Conservation (phyloP, 2,329 filamentous ascomycete genomes). For the Stachybotrys elegans region DNA sequence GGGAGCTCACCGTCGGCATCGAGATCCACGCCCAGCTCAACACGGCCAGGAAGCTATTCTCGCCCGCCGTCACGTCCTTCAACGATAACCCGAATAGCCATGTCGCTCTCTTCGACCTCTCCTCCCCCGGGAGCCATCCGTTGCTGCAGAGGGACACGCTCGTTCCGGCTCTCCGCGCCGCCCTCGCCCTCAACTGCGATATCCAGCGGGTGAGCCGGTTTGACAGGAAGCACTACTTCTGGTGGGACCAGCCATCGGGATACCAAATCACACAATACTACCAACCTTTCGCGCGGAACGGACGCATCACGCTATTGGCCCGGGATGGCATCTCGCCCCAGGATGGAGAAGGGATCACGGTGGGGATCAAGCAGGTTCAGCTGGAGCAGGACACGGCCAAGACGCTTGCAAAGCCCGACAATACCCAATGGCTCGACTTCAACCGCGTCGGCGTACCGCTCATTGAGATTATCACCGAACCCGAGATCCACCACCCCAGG, state of each 20-base stretch:
- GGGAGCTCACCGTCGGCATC: constrained; percentile 93
- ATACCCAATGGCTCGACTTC: constrained; percentile 79
- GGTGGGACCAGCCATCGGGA: constrained; percentile 93
- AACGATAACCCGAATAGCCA: constrained; percentile 75
- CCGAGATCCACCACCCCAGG: constrained; percentile 79
- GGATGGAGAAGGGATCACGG: constrained; percentile 62
- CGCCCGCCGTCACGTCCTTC: constrained; percentile 58
- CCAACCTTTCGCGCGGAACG: constrained; percentile 63
- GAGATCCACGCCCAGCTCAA: constrained; percentile 98
- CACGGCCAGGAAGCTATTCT: constrained; percentile 85
- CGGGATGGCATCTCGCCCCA: constrained; percentile 76
- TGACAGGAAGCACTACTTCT: constrained; percentile 98
- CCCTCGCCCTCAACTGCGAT: constrained; percentile 74
- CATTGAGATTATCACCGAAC: constrained; percentile 91
- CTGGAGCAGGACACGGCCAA: constrained; percentile 98
- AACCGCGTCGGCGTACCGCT: constrained; percentile 88
- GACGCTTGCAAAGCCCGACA: constrained; percentile 72
- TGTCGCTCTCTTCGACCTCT: constrained; percentile 82
- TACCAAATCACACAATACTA: constrained; percentile 99
- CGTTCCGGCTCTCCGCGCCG: constrained; percentile 84
- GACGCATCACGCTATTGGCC: constrained; percentile 62
- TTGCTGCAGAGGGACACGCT: constrained; percentile 77
- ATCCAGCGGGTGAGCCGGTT: constrained; percentile 76
- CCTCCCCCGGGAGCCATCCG: constrained; percentile 85
- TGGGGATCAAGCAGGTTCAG: constrained; percentile 91